These are phyloP conservation scores for Penicillium sp. DNA, from an alignment of 2,329 filamentous ascomycete species.

Conservation along the genomic window DNA sequence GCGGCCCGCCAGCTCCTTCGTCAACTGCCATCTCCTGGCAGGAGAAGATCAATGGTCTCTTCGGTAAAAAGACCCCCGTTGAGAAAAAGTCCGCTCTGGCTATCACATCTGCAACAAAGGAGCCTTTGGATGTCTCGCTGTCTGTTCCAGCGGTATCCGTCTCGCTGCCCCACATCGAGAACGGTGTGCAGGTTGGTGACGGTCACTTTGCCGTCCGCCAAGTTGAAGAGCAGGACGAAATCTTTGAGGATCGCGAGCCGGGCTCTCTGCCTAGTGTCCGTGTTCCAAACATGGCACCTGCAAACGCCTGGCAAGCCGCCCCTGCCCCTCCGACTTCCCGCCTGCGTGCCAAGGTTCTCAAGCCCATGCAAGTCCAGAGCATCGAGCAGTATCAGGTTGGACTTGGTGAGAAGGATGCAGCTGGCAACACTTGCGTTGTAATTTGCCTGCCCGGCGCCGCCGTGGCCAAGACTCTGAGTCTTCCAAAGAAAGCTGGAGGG, in stretches of 20 bases:
- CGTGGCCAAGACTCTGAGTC: constrained; percentile 49
- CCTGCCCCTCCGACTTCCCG: constrained; percentile 43
- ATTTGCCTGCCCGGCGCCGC: constrained; percentile 57
- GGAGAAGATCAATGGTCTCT: constrained; percentile 79
- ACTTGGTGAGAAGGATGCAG: constrained; percentile 46
- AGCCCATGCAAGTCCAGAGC: constrained; percentile 60
- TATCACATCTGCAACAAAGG: constrained; percentile 72
- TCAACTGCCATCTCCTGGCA: constrained; percentile 70
- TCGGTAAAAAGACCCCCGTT: constrained; percentile 63
- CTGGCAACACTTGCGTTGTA: constrained; percentile 45
- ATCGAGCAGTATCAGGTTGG: constrained; percentile 53
- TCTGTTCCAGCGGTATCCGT: constrained; percentile 67
- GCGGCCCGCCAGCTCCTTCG: constrained; percentile 48
- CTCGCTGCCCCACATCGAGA: constrained; percentile 63
- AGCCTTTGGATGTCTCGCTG: constrained; percentile 64
- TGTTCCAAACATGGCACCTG: constrained; percentile 68
- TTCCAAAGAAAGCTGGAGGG: constrained; percentile 43
- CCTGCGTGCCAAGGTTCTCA: constrained; percentile 55
- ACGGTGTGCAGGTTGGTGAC: constrained; percentile 46
- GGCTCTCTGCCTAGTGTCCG: constrained; percentile 75
- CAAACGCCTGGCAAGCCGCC: constrained; percentile 68
- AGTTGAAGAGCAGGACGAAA: constrained; percentile 78
- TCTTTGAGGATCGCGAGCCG: constrained; percentile 81
- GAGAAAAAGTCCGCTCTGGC: constrained; percentile 63
- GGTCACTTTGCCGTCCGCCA: constrained; percentile 65